These are phyloP conservation scores for Sordariomycetes sp. DNA, from an alignment of 2,329 filamentous ascomycete genomes.

Conservation along the genomic window DNA sequence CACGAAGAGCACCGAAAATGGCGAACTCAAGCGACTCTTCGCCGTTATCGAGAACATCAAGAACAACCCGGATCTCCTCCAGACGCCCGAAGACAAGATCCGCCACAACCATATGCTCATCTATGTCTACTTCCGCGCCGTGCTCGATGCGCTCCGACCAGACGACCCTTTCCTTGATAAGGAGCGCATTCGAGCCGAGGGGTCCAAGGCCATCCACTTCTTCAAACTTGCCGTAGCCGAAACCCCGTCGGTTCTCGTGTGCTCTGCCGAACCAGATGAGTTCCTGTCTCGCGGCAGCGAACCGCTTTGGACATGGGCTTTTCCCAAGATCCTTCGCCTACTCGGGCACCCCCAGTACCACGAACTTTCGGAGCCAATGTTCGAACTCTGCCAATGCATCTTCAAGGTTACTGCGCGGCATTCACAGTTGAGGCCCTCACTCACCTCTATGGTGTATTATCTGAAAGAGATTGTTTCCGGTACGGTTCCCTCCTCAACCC, in stretches of 20 bases:
- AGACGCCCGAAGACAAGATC: constrained; percentile 53
- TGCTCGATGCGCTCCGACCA: constrained; percentile 57
- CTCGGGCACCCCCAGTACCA: constrained; percentile 40
- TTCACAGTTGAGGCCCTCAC: constrained; percentile 32
- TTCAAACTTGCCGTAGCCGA: constrained; percentile 65
- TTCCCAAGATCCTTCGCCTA: constrained; percentile 46
- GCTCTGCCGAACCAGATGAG: constrained; percentile 24
- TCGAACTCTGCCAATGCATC: constrained; percentile 38
- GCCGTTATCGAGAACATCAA: constrained; percentile 43
- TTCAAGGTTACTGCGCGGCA: constrained; percentile 32
- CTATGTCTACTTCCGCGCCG: constrained; percentile 71
- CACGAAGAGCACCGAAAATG: constrained; percentile 50
- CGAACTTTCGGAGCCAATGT: constrained; percentile 37
- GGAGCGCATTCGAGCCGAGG: constrained; percentile 45
- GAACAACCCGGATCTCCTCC: constrained; percentile 40
- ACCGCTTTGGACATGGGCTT: constrained; percentile 56
- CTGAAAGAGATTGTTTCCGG: constrained; percentile 35
- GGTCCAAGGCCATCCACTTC: constrained; percentile 65
- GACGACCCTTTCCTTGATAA: constrained; percentile 58
- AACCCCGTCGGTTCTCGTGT: constrained; percentile 57
- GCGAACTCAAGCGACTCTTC: constrained; percentile 64
- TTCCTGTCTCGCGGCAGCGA: constrained; percentile 45
- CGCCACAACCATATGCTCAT: constrained; percentile 78
- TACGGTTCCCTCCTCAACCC: constrained; percentile 17
- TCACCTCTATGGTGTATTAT: constrained; percentile 35